Evolutionary conservation across 495 filamentous ascomycete genomes (phyloP).

Genomic region (Aspergillus olivimuriae): DNA sequence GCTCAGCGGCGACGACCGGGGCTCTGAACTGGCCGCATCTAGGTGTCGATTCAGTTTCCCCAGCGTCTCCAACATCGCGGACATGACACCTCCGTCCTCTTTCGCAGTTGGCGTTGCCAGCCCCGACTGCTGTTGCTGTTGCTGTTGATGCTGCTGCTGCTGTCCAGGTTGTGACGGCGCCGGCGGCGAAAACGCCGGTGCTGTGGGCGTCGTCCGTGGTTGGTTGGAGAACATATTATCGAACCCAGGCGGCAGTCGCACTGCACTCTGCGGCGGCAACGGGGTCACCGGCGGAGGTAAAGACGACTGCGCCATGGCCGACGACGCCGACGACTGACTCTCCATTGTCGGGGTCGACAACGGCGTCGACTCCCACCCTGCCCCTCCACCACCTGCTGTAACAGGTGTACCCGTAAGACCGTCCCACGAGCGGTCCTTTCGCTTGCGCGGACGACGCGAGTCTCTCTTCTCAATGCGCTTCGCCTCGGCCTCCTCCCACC

Average conservation of each 20-base stretch:
- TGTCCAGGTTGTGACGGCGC: background rate
- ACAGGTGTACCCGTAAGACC: too few relatives aligned
- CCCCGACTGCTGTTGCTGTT: background rate
- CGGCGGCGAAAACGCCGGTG: background rate
- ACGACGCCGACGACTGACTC: background rate
- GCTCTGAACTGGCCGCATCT: conserved; percentile 19
- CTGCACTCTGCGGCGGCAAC: conserved; percentile 2
- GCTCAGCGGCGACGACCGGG: conserved; percentile 17
- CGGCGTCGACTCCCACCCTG: conserved; percentile 5
- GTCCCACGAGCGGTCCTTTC: conserved; percentile 20
- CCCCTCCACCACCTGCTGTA: conserved; percentile 1
- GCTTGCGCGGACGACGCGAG: conserved; percentile 33
- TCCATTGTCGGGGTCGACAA: conserved; percentile 5
- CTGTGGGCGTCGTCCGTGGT: background rate
- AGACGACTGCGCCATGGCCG: background rate
- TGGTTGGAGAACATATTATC: conserved; percentile 31
- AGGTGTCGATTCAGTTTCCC: conserved; percentile 35
- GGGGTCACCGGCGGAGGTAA: conserved; percentile 3
- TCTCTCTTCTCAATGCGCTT: conserved; percentile 37
- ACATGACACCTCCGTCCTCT: conserved; percentile 22
- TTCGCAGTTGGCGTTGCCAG: too few relatives aligned
- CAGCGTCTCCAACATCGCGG: conserved; percentile 32
- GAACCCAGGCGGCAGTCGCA: conserved; percentile 33
- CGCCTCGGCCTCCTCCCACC: conserved; percentile 35
- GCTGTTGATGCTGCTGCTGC: conserved; percentile 2